Conservation (phyloP, 495 filamentous ascomycete species). For the Hypoxylon lienhwacheense region DNA sequence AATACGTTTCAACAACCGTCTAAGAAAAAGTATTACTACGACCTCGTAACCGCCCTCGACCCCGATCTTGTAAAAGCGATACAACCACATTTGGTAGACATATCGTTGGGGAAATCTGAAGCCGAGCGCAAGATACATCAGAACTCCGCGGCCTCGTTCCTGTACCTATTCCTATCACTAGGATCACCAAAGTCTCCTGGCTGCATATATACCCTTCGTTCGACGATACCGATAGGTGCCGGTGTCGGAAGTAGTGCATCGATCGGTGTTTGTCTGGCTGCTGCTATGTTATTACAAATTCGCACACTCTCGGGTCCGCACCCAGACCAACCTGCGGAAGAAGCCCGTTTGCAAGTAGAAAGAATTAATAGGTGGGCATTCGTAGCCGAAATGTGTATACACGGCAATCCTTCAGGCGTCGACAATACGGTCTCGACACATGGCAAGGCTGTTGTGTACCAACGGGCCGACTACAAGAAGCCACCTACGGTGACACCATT, state of each 20-base stretch:
- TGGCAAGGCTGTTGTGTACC: constrained; percentile 91
- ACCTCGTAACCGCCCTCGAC: constrained; percentile 82
- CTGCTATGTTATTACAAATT: constrained; percentile 85
- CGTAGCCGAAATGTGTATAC: constrained; percentile 94
- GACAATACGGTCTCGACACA: constrained; percentile 96
- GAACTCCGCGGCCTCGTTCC: constrained; percentile 76
- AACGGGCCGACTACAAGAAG: constrained; percentile 72
- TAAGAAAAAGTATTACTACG: constrained; percentile 93
- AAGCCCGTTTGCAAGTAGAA: constrained; percentile 82
- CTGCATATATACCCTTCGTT: constrained; percentile 87
- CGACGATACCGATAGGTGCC: constrained; percentile 89
- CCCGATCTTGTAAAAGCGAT: constrained; percentile 75
- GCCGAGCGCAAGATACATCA: constrained; percentile 77
- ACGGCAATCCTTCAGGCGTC: constrained; percentile 93
- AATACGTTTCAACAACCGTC: constrained; percentile 69
- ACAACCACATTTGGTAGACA: constrained; percentile 68
- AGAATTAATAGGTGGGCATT: constrained; percentile 97
- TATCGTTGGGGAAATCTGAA: constrained; percentile 65
- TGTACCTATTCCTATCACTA: constrained; percentile 90
- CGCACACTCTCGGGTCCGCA: constrained; percentile 85
- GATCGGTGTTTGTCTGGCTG: constrained; percentile 84
- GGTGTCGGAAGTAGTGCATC: constrained; percentile 92
- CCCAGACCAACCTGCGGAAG: constrained; percentile 77
- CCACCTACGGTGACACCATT: constrained; percentile 78
- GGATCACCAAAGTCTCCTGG: constrained; percentile 75